A percentile compares a stretch with the other conserved stretches of the same genome.
These are phyloP conservation scores for Haberlea rhodopensis DNA, from an alignment of 257 asterid genomes.

Conservation along the genomic window DNA sequence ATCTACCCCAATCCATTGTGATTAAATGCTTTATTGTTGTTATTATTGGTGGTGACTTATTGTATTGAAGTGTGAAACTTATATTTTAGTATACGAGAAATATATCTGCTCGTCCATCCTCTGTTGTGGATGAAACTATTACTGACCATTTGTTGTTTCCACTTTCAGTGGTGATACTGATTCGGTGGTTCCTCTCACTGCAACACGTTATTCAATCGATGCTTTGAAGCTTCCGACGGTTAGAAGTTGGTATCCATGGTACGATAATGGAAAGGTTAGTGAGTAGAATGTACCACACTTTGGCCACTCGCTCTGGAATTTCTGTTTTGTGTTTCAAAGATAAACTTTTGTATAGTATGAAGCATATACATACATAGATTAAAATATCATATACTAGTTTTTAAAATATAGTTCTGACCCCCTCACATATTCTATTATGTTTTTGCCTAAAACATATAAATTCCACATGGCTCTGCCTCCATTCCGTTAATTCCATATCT, in stretches of 20 bases:
- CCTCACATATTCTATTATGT: neutral
- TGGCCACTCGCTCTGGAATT: neutral
- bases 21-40: no score
- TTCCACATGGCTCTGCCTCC: neutral
- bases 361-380: neutral
- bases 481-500: neutral
- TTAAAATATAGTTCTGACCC: neutral
- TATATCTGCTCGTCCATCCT: neutral
- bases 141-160: neutral
- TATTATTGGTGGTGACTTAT: no score
- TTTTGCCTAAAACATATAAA: no score
- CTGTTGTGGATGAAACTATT: neutral
- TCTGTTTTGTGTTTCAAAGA: neutral
- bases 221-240: conserved; percentile 83
- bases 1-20: no score
- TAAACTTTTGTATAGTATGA: neutral
- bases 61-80: neutral
- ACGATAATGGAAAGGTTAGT: conserved; percentile 71
- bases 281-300: neutral
- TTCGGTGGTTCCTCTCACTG: conserved; percentile 88
- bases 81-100: no score
- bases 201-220: conserved; percentile 94
- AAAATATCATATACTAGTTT: neutral
- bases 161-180: conserved; percentile 87
- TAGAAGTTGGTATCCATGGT: conserved; percentile 88